Evolutionary conservation across 306 rosid genomes (phyloP).

Genomic region (Hippophae rhamnoides): DNA sequence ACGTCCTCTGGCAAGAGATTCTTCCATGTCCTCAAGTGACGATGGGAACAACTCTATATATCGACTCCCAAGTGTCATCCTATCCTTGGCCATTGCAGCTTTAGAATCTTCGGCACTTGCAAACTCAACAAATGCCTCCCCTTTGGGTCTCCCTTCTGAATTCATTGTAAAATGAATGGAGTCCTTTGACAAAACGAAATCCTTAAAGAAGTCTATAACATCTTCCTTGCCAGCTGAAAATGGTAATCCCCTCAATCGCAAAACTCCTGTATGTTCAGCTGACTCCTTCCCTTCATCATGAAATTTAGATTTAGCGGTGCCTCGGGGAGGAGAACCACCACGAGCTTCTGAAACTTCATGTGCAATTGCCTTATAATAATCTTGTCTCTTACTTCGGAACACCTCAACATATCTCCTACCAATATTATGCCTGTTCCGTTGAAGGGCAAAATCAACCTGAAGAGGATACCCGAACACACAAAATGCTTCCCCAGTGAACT

Average conservation of each 20-base stretch:
- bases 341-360: constrained; percentile 63
- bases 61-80: constrained; percentile 95
- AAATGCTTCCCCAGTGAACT: constrained; percentile 83
- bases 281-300: constrained; percentile 76
- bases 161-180: constrained; percentile 55
- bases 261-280: constrained; percentile 78
- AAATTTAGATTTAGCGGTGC: constrained; percentile 49
- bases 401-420: constrained; percentile 91
- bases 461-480: constrained; percentile 90
- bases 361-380: constrained; percentile 86
- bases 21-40: constrained; percentile 70
- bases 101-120: constrained; percentile 65
- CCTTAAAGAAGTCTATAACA: constrained; percentile 69
- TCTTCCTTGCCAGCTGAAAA: constrained; percentile 87
- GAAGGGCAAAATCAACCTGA: constrained; percentile 92
- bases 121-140: constrained; percentile 93
- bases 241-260: constrained; percentile 83
- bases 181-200: constrained; percentile 49
- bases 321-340: constrained; percentile 70
- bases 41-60: constrained; percentile 85
- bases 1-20: constrained; percentile 66
- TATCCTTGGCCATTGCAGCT: constrained; percentile 86
- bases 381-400: constrained; percentile 92
- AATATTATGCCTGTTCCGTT: constrained; percentile 77
- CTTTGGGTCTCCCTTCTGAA: constrained; percentile 92